These are phyloP conservation scores for Helichrysum umbraculigerum DNA, from an alignment of 129 eudicot genomes.

Conservation along the genomic window DNA sequence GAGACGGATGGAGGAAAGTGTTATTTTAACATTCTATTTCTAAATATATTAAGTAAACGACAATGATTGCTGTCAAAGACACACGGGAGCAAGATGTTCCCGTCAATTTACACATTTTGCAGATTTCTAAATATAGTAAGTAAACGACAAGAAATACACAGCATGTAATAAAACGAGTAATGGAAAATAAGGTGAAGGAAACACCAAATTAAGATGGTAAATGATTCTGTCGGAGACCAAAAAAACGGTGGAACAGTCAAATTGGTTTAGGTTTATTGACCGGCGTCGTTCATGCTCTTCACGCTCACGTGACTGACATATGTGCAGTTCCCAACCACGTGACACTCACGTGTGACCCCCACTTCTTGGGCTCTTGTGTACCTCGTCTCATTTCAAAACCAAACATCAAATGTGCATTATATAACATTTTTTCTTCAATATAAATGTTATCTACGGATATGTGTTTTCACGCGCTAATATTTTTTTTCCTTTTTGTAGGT, in stretches of 20 bases:
- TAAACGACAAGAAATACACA: not conserved
- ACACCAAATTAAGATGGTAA: not conserved
- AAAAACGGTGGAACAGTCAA: constrained; percentile 1
- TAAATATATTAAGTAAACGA: not conserved
- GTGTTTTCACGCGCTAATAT: too few species aligned
- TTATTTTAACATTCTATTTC: not conserved
- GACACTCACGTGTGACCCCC: not conserved
- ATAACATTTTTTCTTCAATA: too few species aligned
- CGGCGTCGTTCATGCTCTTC: constrained; percentile 18
- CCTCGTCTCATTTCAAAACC: too few species aligned
- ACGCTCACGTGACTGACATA: constrained; percentile 22
- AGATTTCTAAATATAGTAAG: not conserved
- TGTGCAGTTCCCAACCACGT: constrained; percentile 2
- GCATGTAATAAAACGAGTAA: not conserved
- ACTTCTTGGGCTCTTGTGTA: not conserved
- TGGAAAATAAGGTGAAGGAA: not conserved
- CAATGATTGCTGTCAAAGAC: too few species aligned
- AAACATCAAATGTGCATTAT: not conserved
- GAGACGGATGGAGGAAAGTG: too few species aligned
- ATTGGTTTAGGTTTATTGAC: not conserved
- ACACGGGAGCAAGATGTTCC: too few species aligned
- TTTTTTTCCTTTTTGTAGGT: too few species aligned
- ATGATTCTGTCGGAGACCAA: not conserved
- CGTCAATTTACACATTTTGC: too few species aligned
- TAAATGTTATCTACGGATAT: too few species aligned